Conservation (phyloP, 2,329 filamentous ascomycete genomes). For the Xylariales sp. region DNA sequence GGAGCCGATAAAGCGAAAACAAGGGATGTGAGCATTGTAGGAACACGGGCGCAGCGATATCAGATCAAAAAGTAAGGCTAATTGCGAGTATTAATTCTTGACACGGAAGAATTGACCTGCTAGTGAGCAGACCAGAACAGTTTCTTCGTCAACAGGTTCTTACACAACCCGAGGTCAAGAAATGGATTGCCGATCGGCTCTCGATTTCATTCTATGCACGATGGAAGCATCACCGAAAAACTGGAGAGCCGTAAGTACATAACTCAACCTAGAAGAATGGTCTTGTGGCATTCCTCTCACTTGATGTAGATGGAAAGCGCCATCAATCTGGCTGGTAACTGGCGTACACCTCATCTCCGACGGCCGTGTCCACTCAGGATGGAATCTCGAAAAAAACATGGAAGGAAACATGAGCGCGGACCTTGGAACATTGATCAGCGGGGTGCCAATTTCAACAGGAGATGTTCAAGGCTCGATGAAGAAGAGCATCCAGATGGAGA, state of each 20-base stretch:
- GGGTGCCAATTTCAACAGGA: slow-evolving; percentile 17
- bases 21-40: slow-evolving; percentile 30
- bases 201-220: slow-evolving; percentile 29
- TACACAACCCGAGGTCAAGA: slow-evolving; percentile 33
- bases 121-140: slow-evolving; percentile 22
- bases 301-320: slow-evolving; percentile 26
- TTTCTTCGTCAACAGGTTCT: slow-evolving; percentile 32
- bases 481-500: slow-evolving; percentile 24
- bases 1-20: slow-evolving; percentile 27
- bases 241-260: slow-evolving; percentile 26
- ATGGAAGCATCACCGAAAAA: slow-evolving; percentile 29
- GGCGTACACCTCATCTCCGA: slow-evolving; percentile 31
- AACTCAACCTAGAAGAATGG: neutral
- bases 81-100: neutral
- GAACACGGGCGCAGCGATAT: slow-evolving; percentile 30
- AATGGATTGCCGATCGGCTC: slow-evolving; percentile 31
- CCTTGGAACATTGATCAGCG: slow-evolving; percentile 16
- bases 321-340: slow-evolving; percentile 30
- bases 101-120: neutral
- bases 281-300: slow-evolving; percentile 7
- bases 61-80: slow-evolving; percentile 34
- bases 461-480: slow-evolving; percentile 10
- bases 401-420: slow-evolving; percentile 24
- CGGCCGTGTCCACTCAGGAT: slow-evolving; percentile 30
- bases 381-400: slow-evolving; percentile 19